Evolutionary conservation across 192 early-diverging fungal genomes (phyloP).

Genomic region (Coemansia sp.): DNA sequence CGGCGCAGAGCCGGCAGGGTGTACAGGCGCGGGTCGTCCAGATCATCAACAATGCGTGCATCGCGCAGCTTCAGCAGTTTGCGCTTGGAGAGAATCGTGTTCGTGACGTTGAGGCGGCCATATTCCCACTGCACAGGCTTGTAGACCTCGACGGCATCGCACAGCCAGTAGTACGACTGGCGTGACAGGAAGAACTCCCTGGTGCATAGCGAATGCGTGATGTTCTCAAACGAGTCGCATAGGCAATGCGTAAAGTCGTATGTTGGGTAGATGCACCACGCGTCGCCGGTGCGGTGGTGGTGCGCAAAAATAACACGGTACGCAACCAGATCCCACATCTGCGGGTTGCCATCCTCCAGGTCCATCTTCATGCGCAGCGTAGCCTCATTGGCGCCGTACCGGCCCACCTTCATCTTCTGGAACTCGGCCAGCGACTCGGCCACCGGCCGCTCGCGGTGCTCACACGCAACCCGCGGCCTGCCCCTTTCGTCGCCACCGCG

Average conservation of each 20-base stretch:
- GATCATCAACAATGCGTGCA: conserved; percentile 72
- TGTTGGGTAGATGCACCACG: conserved; percentile 99
- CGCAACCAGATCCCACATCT: conserved; percentile 99
- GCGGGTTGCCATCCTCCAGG: conserved; percentile 93
- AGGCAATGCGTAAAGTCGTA: conserved; percentile 99
- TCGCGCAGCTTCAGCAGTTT: conserved; percentile 92
- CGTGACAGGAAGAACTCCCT: conserved; percentile 92
- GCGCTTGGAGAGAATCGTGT: conserved; percentile 96
- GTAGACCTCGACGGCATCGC: conserved; percentile 97
- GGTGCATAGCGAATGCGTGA: conserved; percentile 99
- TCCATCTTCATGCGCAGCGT: conserved; percentile 99
- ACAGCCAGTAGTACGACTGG: conserved; percentile 98
- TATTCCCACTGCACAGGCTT: conserved; percentile 99
- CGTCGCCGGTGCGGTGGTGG: conserved; percentile 87
- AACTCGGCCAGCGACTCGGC: conserved; percentile 92
- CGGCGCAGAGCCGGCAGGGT: conserved; percentile 94
- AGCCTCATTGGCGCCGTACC: conserved; percentile 86
- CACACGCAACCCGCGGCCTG: conserved; percentile 84
- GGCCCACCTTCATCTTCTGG: conserved; percentile 97
- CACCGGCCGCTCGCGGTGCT: conserved; percentile 89
- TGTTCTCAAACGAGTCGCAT: conserved; percentile 99
- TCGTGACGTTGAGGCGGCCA: conserved; percentile 88
- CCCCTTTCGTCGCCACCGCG: conserved; percentile 83
- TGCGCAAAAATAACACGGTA: conserved; percentile 91
- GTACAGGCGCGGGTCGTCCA: conserved; percentile 98